Conservation (phyloP, 148 eudicot genomes). For the Silene latifolia region DNA sequence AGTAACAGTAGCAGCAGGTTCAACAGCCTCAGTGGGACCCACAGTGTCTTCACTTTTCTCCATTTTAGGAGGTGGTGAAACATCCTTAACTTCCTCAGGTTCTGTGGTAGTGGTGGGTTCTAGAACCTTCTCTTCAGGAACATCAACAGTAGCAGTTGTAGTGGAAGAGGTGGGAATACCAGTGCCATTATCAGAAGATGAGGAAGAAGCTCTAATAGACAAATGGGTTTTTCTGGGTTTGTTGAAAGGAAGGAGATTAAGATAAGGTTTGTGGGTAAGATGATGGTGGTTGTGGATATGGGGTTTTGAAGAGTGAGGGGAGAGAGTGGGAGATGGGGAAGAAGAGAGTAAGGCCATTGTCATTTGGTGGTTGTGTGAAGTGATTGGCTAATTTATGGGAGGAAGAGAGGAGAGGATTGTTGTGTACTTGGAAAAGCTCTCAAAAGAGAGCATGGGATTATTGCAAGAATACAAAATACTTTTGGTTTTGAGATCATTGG, state of each 20-base stretch:
- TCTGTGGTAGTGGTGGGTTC: conserved; percentile 2
- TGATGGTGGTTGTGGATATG: conserved; percentile 26
- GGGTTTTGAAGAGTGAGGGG: conserved; percentile 35
- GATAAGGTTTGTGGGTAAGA: conserved; percentile 38
- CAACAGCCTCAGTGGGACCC: conserved; percentile 15
- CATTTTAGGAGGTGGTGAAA: conserved; percentile 1
- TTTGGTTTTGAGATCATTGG: background rate
- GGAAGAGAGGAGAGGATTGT: conserved; percentile 4
- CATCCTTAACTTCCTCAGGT: conserved; percentile 12
- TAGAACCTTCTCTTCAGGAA: conserved; percentile 29
- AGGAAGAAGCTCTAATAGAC: conserved; percentile 29
- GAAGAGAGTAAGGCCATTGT: conserved; percentile 65
- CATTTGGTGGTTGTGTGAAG: conserved; percentile 26
- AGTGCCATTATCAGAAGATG: conserved; percentile 50
- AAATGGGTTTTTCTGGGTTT: conserved; percentile 36
- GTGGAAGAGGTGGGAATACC: conserved; percentile 28
- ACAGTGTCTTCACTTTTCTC: conserved; percentile 28
- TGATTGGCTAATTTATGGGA: background rate
- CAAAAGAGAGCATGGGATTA: background rate
- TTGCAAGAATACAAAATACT: conserved; percentile 9
- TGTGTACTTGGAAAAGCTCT: too few relatives aligned
- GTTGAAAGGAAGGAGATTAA: conserved; percentile 10
- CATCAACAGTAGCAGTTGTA: conserved; percentile 19
- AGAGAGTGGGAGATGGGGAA: conserved; percentile 36
- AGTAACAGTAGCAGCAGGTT: conserved; percentile 19